Base-by-base conservation (phyloP, 495 filamentous ascomycete genomes). In the Hypoxylon perforatum region DNA sequence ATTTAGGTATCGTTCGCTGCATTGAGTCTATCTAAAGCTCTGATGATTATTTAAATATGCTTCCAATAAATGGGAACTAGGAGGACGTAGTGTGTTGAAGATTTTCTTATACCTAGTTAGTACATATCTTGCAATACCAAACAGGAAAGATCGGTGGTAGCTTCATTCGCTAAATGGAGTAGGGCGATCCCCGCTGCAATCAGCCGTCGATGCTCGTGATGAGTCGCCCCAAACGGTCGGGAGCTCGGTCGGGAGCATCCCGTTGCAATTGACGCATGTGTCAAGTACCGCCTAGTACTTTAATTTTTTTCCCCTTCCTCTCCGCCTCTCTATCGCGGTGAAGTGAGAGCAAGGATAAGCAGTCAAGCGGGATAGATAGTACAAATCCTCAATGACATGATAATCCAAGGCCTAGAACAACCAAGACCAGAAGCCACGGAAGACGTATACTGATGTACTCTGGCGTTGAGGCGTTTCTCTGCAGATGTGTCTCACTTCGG, bases 151-250 rank as follows among this genome's bases (percentile, higher is more conserved):
- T 60, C 54, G 39, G 17, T 46, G 54, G 49, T 11, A 39, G 10
- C 5, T 28, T 42, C 19, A 50, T 44, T 60, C 49, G 48, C 49
- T 63, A 3, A 21, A 56, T 5, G 17, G 15, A 17, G 9, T 45
- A 19, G 6, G 53, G 25, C 53, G 53, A 65, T 58, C 61, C 51
- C 61, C 47, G 47, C 39, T 36, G 52, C 17, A 57, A 51, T 45
- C 38, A 51, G 33, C 45, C 35, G 39, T 41, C 28, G 22, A 35
- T 33, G 54, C 54, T 63, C 42, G 54, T 55, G 57, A 50, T 48
- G 44, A 69, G 23, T 59, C 65, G 60, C 54, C n/a, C 65, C 65
- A 57, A 64, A 69, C 65, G 60, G 65, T 63, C 60, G 65, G 65
- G 60, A 60, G 49, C 55, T 61, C 8, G 38, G 60, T 60, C 47